phyloP scores from a whole-genome alignment of 2,329 filamentous ascomycete genomes.

The Venturia pyrina region DNA sequence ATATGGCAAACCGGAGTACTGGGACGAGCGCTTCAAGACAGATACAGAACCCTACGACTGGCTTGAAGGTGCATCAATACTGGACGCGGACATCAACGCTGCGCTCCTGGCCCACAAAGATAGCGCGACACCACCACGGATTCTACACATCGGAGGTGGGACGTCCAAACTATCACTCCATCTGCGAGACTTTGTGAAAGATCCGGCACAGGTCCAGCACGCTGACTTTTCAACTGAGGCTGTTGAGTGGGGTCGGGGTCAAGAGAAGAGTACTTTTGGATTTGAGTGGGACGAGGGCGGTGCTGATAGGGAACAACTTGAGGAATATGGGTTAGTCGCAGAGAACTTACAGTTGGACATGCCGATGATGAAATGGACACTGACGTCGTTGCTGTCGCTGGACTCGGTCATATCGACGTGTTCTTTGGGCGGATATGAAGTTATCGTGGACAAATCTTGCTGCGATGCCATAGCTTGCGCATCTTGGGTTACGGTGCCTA shows the following conservation, averaged over 20 bases:
- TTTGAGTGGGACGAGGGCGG: constrained; percentile 1
- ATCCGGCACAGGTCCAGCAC: constrained; percentile 26
- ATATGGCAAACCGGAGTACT: constrained; percentile 21
- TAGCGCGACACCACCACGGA: background rate
- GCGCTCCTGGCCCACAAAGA: background rate
- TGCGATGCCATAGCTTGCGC: constrained; percentile 28
- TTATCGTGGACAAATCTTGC: constrained; percentile 29
- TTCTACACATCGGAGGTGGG: constrained; percentile 29
- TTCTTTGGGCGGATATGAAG: constrained; percentile 19
- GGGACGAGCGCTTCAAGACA: constrained; percentile 26
- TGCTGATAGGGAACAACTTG: background rate
- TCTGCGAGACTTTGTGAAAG: constrained; percentile 22
- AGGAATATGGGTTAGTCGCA: background rate
- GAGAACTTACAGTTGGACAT: background rate
- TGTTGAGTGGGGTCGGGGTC: constrained; percentile 22
- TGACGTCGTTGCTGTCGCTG: constrained; percentile 26
- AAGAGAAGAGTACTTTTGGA: constrained; percentile 21
- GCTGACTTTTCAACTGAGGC: constrained; percentile 29
- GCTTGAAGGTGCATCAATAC: constrained; percentile 24
- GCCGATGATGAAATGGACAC: constrained; percentile 24
- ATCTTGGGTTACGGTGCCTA: constrained; percentile 21
- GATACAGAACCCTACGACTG: constrained; percentile 29
- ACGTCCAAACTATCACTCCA: constrained; percentile 29
- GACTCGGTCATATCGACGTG: constrained; percentile 21
- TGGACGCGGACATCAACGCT: constrained; percentile 13